Percentiles rank a stretch among this genome's conserved stretches.
Conservation (phyloP, 257 asterid genomes). For the Solanum chilense region DNA sequence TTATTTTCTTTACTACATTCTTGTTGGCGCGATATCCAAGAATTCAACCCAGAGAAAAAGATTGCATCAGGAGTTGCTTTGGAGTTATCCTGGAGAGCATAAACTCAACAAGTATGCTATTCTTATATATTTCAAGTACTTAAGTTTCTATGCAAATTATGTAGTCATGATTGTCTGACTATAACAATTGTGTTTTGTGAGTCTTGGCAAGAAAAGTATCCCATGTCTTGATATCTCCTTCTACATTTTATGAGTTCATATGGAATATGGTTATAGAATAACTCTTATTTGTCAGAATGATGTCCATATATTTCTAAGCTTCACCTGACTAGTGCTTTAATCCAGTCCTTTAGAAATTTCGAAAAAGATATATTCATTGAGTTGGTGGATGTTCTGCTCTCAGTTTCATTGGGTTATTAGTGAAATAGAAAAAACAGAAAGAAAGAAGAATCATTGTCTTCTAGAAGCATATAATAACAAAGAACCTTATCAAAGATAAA, state of each 20-base stretch:
- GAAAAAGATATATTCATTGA: no score
- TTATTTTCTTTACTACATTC: slow-evolving; percentile 53
- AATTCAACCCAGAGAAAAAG: slow-evolving; percentile 42
- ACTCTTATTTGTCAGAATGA: background rate
- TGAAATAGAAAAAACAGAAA: no score
- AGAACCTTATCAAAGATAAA: no score
- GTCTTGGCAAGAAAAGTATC: background rate
- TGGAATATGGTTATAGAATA: background rate
- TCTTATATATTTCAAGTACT: background rate
- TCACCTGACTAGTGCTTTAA: no score
- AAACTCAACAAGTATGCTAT: slow-evolving; percentile 45
- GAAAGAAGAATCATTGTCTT: no score
- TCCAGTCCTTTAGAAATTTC: no score
- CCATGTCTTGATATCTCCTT: background rate
- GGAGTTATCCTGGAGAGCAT: slow-evolving; percentile 53
- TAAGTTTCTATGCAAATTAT: background rate
- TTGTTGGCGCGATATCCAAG: slow-evolving; percentile 40
- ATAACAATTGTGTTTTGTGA: background rate
- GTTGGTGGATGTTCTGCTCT: no score
- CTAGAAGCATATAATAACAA: no score
- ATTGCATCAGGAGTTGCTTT: slow-evolving; percentile 66
- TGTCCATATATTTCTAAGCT: background rate
- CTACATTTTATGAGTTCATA: background rate
- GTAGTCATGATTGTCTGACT: background rate
- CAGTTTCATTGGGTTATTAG: no score